phyloP scores from a whole-genome alignment of 2,329 filamentous ascomycete genomes.

The Leptosphaerulina australis region DNA sequence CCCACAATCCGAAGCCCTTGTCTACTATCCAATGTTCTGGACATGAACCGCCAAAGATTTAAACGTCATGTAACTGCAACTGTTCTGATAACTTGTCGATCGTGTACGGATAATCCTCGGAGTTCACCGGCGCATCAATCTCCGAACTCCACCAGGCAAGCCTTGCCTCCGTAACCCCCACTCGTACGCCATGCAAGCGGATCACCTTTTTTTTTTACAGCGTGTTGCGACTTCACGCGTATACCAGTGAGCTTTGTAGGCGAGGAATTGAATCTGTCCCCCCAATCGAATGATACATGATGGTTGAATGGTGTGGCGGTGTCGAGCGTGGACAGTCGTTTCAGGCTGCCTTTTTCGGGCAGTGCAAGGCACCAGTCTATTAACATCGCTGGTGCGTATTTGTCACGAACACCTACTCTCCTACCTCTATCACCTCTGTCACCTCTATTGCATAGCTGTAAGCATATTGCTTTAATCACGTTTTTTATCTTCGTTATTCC shows the following conservation, averaged over 20 bases:
- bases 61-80: neutral
- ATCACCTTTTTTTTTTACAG: neutral
- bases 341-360: slow-evolving; percentile 15
- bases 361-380: slow-evolving; percentile 18
- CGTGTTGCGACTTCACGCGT: neutral
- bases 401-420: neutral
- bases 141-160: neutral
- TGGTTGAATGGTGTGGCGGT: slow-evolving; percentile 9
- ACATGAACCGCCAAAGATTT: neutral
- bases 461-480: neutral
- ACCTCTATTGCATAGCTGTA: neutral
- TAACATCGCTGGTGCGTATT: slow-evolving; percentile 2
- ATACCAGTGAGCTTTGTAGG: neutral
- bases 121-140: neutral
- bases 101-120: neutral
- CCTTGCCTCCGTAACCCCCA: neutral
- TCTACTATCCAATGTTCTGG: no score
- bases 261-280: neutral
- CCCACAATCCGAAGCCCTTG: no score
- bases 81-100: neutral
- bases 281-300: neutral
- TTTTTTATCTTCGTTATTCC: neutral
- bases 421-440: neutral
- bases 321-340: slow-evolving; percentile 8
- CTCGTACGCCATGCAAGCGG: neutral